Evolutionary conservation across 805 yeast genomes (phyloP).

Genomic region (Sungouiozyma intestinalis): DNA sequence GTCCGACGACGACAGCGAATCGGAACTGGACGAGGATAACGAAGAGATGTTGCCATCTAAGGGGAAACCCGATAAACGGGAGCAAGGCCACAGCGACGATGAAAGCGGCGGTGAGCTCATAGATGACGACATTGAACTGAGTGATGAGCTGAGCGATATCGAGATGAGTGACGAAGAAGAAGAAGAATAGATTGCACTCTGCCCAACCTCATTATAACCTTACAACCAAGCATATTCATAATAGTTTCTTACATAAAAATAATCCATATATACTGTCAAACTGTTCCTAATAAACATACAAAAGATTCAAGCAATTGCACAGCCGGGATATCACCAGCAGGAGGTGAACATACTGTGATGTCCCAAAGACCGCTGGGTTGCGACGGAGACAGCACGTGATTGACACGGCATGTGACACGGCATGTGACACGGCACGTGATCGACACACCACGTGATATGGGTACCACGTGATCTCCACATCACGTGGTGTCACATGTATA

Average conservation of each 20-base stretch:
- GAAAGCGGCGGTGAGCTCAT: conserved; percentile 8
- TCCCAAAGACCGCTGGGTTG: too few relatives aligned
- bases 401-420: too few relatives aligned
- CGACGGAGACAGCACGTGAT: too few relatives aligned
- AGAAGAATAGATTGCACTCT: background rate
- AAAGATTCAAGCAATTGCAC: too few relatives aligned
- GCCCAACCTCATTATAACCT: background rate
- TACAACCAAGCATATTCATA: background rate
- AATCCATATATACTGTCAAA: too few relatives aligned
- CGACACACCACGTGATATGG: too few relatives aligned
- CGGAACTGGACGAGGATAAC: conserved; percentile 36
- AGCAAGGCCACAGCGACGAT: conserved; percentile 6
- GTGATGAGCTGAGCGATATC: conserved; percentile 24
- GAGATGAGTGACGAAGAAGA: conserved; percentile 21
- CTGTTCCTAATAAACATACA: too few relatives aligned
- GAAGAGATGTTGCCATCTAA: conserved; percentile 19
- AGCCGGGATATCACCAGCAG: too few relatives aligned
- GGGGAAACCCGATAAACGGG: conserved; percentile 23
- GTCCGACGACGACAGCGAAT: conserved; percentile 40
- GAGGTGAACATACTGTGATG: too few relatives aligned
- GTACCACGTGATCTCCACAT: background rate
- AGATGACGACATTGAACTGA: conserved; percentile 9
- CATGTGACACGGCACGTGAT: too few relatives aligned
- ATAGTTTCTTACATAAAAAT: background rate
- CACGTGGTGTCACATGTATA: background rate